Conservation (phyloP, 768 basidiomycete species). For the Fistulinella prunicolor region DNA sequence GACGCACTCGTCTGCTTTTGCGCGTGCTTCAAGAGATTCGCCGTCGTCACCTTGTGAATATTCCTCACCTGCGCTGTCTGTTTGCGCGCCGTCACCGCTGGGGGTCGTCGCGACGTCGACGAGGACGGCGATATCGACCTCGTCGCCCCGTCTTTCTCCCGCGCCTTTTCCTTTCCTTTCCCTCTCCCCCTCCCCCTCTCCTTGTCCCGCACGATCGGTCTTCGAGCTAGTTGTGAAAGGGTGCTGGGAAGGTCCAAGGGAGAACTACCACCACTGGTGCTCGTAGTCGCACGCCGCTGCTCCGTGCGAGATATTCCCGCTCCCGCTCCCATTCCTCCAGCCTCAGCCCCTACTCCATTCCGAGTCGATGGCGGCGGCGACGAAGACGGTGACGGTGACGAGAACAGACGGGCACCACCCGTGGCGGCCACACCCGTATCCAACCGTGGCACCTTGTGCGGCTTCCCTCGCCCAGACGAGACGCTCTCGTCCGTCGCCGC, state of each 20-base stretch:
- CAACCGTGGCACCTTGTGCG: conserved; percentile 22
- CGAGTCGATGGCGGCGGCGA: neutral
- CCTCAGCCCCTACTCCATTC: too few relatives aligned
- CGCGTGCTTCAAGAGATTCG: conserved; percentile 12
- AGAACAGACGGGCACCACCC: neutral
- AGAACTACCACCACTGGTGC: conserved; percentile 6
- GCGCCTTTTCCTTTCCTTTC: neutral
- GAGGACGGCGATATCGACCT: neutral
- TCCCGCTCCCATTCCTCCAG: too few relatives aligned
- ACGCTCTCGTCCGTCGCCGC: conserved; percentile 7
- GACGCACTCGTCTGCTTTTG: conserved; percentile 22
- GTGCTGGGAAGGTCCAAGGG: conserved; percentile 15
- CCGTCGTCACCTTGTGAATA: conserved; percentile 9
- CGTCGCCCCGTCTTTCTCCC: neutral
- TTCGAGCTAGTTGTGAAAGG: conserved; percentile 19
- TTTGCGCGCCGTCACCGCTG: conserved; percentile 14
- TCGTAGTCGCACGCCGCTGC: neutral
- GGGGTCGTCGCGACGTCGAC: neutral
- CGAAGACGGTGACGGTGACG: neutral
- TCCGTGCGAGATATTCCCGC: neutral
- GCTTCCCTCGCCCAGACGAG: conserved; percentile 1
- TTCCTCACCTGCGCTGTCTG: conserved; percentile 3
- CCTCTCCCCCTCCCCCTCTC: neutral
- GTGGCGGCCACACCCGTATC: conserved; percentile 5
- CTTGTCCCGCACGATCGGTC: conserved; percentile 1